Conservation (phyloP, 2,329 filamentous ascomycete species). For the Xylariaceae sp. region DNA sequence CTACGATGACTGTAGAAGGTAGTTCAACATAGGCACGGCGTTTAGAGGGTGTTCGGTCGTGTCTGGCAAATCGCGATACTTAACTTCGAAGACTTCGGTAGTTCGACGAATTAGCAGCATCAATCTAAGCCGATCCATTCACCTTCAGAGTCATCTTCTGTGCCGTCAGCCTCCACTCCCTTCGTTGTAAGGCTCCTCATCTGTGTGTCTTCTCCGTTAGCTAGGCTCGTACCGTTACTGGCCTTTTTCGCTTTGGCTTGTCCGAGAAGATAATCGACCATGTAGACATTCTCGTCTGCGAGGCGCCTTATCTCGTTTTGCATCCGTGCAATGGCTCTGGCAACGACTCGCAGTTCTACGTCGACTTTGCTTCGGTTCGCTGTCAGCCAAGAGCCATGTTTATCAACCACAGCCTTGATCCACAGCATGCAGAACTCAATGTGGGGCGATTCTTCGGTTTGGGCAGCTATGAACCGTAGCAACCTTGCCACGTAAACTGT, state of each 20-base stretch:
- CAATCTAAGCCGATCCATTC: constrained; percentile 32
- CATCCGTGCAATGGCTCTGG: constrained; percentile 75
- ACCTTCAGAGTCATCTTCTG: constrained; percentile 24
- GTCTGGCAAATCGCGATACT: no score
- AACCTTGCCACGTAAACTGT: constrained; percentile 81
- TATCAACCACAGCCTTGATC: constrained; percentile 78
- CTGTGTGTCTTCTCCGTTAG: constrained; percentile 17
- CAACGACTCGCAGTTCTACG: constrained; percentile 77
- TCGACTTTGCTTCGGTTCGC: constrained; percentile 76
- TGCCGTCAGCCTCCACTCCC: constrained; percentile 14
- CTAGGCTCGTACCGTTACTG: constrained; percentile 7
- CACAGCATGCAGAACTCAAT: constrained; percentile 92
- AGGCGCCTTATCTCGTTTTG: constrained; percentile 76
- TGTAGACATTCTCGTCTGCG: constrained; percentile 84
- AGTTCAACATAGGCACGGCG: no score
- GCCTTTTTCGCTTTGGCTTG: constrained; percentile 37
- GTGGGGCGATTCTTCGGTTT: constrained; percentile 86
- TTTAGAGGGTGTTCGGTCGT: no score
- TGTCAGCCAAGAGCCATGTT: constrained; percentile 81
- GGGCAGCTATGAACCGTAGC: constrained; percentile 80
- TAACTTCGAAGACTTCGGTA: no score
- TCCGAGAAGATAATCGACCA: constrained; percentile 74
- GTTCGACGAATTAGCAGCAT: constrained; percentile 1
- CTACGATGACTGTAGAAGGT: no score
- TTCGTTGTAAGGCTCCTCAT: constrained; percentile 22